Conservation (phyloP, 768 basidiomycete genomes). For the Tephrocybe rancida region DNA sequence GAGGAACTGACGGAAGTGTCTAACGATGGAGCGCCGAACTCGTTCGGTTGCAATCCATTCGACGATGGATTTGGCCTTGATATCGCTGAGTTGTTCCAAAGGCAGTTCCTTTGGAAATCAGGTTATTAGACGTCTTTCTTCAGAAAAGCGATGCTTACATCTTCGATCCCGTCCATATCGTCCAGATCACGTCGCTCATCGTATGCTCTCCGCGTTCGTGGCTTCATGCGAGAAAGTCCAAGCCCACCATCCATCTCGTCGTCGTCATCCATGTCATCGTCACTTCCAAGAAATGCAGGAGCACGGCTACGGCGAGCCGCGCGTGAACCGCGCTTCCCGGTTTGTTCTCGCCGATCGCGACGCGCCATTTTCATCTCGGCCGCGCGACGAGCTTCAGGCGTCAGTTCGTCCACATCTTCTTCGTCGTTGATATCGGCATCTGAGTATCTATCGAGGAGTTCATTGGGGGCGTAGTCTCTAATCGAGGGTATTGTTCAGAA, state of each 20-base stretch:
- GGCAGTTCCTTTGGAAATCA: constrained; percentile 74
- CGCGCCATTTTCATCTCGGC: constrained; percentile 89
- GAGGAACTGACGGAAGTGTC: constrained; percentile 93
- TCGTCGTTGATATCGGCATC: constrained; percentile 87
- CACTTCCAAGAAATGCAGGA: constrained; percentile 86
- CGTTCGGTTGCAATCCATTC: constrained; percentile 97
- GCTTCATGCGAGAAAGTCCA: constrained; percentile 71
- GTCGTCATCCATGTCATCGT: constrained; percentile 78
- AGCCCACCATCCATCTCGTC: constrained; percentile 71
- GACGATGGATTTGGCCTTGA: constrained; percentile 95
- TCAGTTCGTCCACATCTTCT: constrained; percentile 65
- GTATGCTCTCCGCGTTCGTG: constrained; percentile 86
- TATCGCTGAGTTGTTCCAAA: constrained; percentile 93
- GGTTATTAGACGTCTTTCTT: constrained; percentile 12
- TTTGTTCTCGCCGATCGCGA: constrained; percentile 76
- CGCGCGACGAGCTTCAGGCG: constrained; percentile 70
- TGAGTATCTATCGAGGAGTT: constrained; percentile 84
- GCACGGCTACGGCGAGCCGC: constrained; percentile 80
- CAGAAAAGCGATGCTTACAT: constrained; percentile 50
- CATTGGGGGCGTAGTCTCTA: constrained; percentile 88
- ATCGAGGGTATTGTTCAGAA: constrained; percentile 9
- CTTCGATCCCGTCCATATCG: constrained; percentile 88
- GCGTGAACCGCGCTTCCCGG: constrained; percentile 68
- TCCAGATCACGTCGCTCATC: constrained; percentile 91
- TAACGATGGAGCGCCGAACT: constrained; percentile 86